These are phyloP conservation scores for Gyromitra esculenta DNA, from an alignment of 2,329 filamentous ascomycete species.

Conservation along the genomic window DNA sequence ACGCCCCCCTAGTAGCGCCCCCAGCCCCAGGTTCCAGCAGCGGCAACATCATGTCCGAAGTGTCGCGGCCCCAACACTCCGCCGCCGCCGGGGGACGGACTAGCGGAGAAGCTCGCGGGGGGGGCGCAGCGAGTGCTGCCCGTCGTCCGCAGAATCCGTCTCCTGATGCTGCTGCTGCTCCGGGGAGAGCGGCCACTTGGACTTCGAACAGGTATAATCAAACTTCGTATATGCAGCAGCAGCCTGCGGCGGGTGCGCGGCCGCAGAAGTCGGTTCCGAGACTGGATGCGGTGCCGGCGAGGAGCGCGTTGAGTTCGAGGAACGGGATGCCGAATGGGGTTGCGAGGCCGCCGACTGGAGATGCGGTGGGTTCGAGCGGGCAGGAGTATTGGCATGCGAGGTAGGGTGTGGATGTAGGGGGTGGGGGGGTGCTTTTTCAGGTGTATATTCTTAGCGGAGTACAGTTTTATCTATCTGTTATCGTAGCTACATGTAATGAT, in stretches of 20 bases:
- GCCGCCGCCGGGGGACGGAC: no score
- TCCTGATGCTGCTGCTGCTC: not conserved
- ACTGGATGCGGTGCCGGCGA: conserved; percentile 16
- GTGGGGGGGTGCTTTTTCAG: not conserved
- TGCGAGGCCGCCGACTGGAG: not conserved
- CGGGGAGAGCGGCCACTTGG: not conserved
- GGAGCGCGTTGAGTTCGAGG: conserved; percentile 18
- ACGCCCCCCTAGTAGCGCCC: not conserved
- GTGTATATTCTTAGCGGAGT: not conserved
- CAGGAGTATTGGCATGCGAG: not conserved
- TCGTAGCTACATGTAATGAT: not conserved
- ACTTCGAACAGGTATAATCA: not conserved
- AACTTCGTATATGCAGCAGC: not conserved
- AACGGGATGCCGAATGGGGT: not conserved
- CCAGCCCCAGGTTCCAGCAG: not conserved
- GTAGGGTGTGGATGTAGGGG: not conserved
- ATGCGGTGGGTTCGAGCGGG: not conserved
- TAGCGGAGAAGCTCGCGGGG: not conserved
- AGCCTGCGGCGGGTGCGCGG: not conserved
- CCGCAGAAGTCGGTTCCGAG: conserved; percentile 21
- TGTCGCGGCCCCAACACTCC: not conserved
- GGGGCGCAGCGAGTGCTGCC: not conserved
- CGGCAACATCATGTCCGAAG: not conserved
- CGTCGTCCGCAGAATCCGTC: not conserved
- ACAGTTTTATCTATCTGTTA: not conserved